Percentiles rank a stretch among this genome's conserved stretches.
These are phyloP conservation scores for Elsinoe australis DNA, from an alignment of 2,329 filamentous ascomycete genomes.

Conservation along the genomic window DNA sequence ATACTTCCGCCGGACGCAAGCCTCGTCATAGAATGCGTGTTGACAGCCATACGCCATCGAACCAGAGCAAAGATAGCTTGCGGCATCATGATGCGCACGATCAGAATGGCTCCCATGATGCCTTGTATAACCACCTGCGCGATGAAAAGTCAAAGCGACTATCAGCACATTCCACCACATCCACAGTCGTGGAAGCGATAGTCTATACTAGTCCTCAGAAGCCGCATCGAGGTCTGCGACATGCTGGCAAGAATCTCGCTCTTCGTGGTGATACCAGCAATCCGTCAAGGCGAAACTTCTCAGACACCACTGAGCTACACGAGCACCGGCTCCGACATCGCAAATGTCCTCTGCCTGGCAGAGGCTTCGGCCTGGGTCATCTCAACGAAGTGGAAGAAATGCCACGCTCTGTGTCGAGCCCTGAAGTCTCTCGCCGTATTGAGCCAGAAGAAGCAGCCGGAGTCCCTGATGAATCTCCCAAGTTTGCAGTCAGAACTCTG, in stretches of 20 bases:
- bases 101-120: slow-evolving; percentile 22
- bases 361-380: slow-evolving; percentile 26
- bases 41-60: slow-evolving; percentile 29
- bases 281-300: slow-evolving; percentile 40
- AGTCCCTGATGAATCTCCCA: too few relatives aligned
- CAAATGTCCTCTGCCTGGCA: slow-evolving; percentile 42
- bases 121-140: slow-evolving; percentile 23
- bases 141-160: slow-evolving; percentile 36
- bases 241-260: slow-evolving; percentile 47
- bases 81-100: slow-evolving; percentile 25
- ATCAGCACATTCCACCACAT: slow-evolving; percentile 46
- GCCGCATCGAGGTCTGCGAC: slow-evolving; percentile 38
- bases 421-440: too few relatives aligned
- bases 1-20: slow-evolving; percentile 37
- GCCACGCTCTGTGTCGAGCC: slow-evolving; percentile 18
- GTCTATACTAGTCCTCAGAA: slow-evolving; percentile 44
- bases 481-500: background rate
- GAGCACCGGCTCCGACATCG: slow-evolving; percentile 46
- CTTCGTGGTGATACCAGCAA: slow-evolving; percentile 38
- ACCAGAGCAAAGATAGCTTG: slow-evolving; percentile 44
- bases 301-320: slow-evolving; percentile 35
- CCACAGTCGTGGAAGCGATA: slow-evolving; percentile 48
- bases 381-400: slow-evolving; percentile 23
- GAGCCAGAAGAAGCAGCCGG: too few relatives aligned
- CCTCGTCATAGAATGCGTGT: slow-evolving; percentile 1